Conservation (phyloP, 768 basidiomycete genomes). For the Termitomyces sp. region DNA sequence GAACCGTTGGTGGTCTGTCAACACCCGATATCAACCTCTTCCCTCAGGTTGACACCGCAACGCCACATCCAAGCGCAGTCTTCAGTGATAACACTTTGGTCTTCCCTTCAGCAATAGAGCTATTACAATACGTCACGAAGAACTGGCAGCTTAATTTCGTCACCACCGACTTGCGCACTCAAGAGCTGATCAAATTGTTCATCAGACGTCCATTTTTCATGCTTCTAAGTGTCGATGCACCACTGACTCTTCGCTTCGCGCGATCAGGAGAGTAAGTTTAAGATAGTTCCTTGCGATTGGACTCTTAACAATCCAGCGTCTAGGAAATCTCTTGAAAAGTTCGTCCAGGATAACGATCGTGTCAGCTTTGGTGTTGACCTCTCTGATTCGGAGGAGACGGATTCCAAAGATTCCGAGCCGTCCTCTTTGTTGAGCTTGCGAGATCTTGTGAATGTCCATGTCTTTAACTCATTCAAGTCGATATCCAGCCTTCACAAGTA, state of each 20-base stretch:
- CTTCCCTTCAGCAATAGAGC: slow-evolving; percentile 44
- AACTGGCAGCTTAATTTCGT: slow-evolving; percentile 83
- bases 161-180: slow-evolving; percentile 64
- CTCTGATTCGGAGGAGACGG: slow-evolving; percentile 10
- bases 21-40: background rate
- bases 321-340: slow-evolving; percentile 57
- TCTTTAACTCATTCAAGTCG: slow-evolving; percentile 62
- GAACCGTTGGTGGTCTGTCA: background rate
- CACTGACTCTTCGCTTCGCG: slow-evolving; percentile 62
- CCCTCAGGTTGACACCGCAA: background rate
- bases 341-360: slow-evolving; percentile 70
- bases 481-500: slow-evolving; percentile 53
- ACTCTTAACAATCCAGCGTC: background rate
- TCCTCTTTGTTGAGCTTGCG: slow-evolving; percentile 19
- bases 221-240: slow-evolving; percentile 80
- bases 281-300: background rate
- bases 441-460: slow-evolving; percentile 55
- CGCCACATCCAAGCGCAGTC: background rate
- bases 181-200: slow-evolving; percentile 61
- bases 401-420: slow-evolving; percentile 16
- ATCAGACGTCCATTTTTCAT: slow-evolving; percentile 88
- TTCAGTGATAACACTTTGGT: slow-evolving; percentile 17
- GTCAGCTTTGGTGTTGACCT: slow-evolving; percentile 51
- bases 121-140: slow-evolving; percentile 74
- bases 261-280: slow-evolving; percentile 49